phyloP scores from a whole-genome alignment of 768 basidiomycete species.

The Sarcomyxa edulis region DNA sequence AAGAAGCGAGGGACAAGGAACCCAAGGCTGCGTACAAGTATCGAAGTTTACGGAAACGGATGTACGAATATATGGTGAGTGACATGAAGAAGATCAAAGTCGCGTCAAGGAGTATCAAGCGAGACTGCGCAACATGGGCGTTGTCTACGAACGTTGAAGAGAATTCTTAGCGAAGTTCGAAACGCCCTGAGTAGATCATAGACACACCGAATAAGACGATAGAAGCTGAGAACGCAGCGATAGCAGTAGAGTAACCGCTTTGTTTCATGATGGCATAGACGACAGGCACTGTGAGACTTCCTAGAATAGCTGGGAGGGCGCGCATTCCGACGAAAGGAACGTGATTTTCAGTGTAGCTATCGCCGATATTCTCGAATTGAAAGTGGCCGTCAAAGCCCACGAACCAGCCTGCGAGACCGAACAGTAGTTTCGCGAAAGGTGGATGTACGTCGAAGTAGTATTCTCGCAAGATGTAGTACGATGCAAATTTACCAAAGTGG shows the following conservation, averaged over 20 bases:
- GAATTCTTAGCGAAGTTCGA: too few relatives aligned
- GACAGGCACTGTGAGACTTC: conserved; percentile 84
- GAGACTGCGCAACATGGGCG: conserved; percentile 93
- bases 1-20: conserved; percentile 6
- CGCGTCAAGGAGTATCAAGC: conserved; percentile 93
- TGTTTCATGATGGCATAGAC: conserved; percentile 98
- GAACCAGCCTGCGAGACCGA: conserved; percentile 93
- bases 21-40: conserved; percentile 53
- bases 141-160: conserved; percentile 57
- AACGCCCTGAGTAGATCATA: too few relatives aligned
- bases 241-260: conserved; percentile 88
- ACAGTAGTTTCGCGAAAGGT: conserved; percentile 92
- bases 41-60: conserved; percentile 92
- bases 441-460: conserved; percentile 99
- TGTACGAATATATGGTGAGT: conserved; percentile 86
- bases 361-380: conserved; percentile 92
- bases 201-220: conserved; percentile 83
- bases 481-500: conserved; percentile 97
- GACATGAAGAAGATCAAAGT: conserved; percentile 94
- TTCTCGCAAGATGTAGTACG: conserved; percentile 86
- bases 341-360: conserved; percentile 79
- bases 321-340: conserved; percentile 96
- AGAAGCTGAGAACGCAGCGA: conserved; percentile 85
- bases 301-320: conserved; percentile 86
- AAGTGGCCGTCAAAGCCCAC: conserved; percentile 95